Evolutionary conservation across 164 flowering plant genomes (phyloP), one percentile per base, ranked within the genome.

Genomic region (grape (Vitis vinifera)): DNA sequence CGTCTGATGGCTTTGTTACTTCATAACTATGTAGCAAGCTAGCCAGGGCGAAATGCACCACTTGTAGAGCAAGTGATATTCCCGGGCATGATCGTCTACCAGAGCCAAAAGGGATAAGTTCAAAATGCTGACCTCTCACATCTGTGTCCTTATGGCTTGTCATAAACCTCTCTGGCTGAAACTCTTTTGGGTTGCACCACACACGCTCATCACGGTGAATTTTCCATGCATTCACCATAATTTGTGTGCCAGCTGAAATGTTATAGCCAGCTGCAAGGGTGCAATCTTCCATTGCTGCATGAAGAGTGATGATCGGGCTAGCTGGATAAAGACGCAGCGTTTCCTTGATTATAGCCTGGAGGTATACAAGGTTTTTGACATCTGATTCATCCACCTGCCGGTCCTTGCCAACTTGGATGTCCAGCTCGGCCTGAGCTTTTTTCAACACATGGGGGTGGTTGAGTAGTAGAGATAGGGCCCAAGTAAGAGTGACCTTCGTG

Each of bases 341-440:
- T 65, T 76, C 79, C 66, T 76, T 76, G 27, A 72, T 63, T 13
- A 76, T 8, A 50, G 75, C 75, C 68, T 76, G 75, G 31, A 73
- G 71, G 51, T 67, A 73, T 47, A 48, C 31, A 47, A 73, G 30
- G 49, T 73, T 62, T 8, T 37, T 19, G 23, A 67, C 60, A 15
- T 67, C 76, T 4, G 61, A 23, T 62, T 73, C 76, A 3, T 61
- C 63, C 60, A 73, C 66, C 0, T 8, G 31, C 16, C 76, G 61
- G 49, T 60, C 58, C 50, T 11, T 53, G 12, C 71, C 70, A 27
- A 73, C 51, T 8, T 68, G 71, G 30, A 13, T 48, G 67, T 73
- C 68, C 44, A 73, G 51, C 57, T 73, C 75, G 12, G 53, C 49
- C 19, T 66, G 71, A 8, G 58, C 71, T 67, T 61, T 73, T 27